Evolutionary conservation across 2,329 filamentous ascomycete species (phyloP), one percentile per base, ranked within the genome.

Genomic region (Claviceps sorghi): DNA sequence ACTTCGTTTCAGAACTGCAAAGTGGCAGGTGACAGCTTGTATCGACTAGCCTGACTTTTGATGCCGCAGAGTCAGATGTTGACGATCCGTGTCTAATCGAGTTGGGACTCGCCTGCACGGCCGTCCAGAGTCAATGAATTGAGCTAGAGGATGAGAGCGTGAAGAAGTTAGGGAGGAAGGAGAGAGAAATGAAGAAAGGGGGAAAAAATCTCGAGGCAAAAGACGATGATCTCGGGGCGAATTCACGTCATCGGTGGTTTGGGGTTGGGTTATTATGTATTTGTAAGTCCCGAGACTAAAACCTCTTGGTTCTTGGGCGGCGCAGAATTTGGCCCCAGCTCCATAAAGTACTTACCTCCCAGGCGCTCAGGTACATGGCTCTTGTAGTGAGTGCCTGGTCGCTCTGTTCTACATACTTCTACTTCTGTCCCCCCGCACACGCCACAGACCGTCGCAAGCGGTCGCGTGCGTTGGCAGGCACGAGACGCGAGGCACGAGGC

Each of bases 241-340:
- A 41, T 38, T 48, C 38, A 44, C 19, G 52, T 26, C 22, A 34
- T 51, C 29, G 43, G 48, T 34, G 49, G 41, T 51, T 51, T 53
- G 44, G 15, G 29, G n/a, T 50, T 50, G 26, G 22, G 26, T 29
- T 30, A 29, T 45, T 45, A n/a, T n/a, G n/a, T n/a, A n/a, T n/a
- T n/a, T 45, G 32, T 50, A 50, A 49, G 41, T 49, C 32, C 15
- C 7, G 42, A 50, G 29, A 48, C 40, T 29, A 30, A 50, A 30
- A 50, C 41, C 38, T 50, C 17, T 41, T 41, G 47, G 38, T 26
- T 43, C 19, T 4, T 4, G 36, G 36, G 17, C 15, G 36, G 36
- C 36, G 36, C 36, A 38, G 36, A 38, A n/a, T n/a, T 7, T 38
- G 36, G 36, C 36, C 15, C 36, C 5, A 38, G 17, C 17, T 38